Percentiles rank a stretch among this genome's conserved stretches.
These are phyloP conservation scores for Ramichloridium luteum DNA, from an alignment of 2,329 filamentous ascomycete genomes.

Conservation along the genomic window DNA sequence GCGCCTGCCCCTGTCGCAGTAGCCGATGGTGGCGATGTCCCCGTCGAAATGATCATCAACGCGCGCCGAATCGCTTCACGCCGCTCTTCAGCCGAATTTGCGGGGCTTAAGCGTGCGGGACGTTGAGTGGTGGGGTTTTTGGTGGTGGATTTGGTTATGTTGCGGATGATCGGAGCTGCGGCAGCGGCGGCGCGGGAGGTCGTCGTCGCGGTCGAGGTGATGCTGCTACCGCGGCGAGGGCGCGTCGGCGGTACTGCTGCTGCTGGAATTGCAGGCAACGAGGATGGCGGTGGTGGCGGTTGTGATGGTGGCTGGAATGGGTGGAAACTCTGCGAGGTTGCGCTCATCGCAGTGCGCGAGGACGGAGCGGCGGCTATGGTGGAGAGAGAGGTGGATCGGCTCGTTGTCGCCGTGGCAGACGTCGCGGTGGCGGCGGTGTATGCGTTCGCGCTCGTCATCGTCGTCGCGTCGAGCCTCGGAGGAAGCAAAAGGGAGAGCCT, in stretches of 20 bases:
- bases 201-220: not conserved
- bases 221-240: slow-evolving; percentile 1
- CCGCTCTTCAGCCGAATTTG: slow-evolving; percentile 9
- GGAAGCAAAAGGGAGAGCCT: not conserved
- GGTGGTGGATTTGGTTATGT: too few relatives aligned
- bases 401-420: too few relatives aligned
- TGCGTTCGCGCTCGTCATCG: too few relatives aligned
- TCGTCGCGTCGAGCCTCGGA: not conserved
- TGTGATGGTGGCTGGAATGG: not conserved
- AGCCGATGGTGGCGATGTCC: too few relatives aligned
- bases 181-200: not conserved
- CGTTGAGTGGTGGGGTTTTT: too few relatives aligned
- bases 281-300: not conserved
- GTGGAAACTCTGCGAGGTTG: slow-evolving; percentile 2
- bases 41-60: slow-evolving; percentile 13
- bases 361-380: too few relatives aligned
- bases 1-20: too few relatives aligned
- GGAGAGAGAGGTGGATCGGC: too few relatives aligned
- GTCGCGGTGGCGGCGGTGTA: too few relatives aligned
- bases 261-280: not conserved
- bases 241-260: too few relatives aligned
- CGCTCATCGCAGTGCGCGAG: not conserved
- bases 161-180: slow-evolving; percentile 1
- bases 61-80: slow-evolving; percentile 14
- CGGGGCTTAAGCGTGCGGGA: too few relatives aligned